Conservation (phyloP, 257 asterid genomes). For the Knoxia roxburghii region DNA sequence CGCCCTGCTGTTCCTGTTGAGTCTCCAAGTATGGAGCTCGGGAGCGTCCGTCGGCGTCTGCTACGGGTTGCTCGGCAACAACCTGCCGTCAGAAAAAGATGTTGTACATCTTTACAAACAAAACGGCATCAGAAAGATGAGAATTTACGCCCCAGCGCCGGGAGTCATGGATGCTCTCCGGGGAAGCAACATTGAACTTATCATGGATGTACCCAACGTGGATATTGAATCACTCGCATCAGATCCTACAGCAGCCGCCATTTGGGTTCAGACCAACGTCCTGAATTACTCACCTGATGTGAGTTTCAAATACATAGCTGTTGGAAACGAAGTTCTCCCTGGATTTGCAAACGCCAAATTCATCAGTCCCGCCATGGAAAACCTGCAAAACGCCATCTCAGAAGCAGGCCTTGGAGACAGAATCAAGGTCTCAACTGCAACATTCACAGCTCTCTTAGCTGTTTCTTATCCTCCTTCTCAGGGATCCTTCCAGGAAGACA, state of each 20-base stretch:
- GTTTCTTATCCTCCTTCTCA: constrained; percentile 29
- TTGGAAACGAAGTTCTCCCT: constrained; percentile 36
- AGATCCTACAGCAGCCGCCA: constrained; percentile 8
- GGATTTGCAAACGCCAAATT: background rate
- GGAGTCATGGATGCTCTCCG: constrained; percentile 22
- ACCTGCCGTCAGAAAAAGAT: constrained; percentile 27
- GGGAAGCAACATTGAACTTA: constrained; percentile 26
- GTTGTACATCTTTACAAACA: constrained; percentile 25
- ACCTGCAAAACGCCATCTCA: constrained; percentile 17
- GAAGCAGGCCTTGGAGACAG: constrained; percentile 9
- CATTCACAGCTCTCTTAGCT: constrained; percentile 12
- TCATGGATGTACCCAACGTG: constrained; percentile 24
- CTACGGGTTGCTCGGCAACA: constrained; percentile 26
- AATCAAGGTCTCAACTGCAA: constrained; percentile 32
- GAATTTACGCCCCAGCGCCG: constrained; percentile 22
- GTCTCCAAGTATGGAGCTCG: background rate
- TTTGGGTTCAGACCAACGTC: constrained; percentile 34
- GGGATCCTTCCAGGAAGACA: constrained; percentile 11
- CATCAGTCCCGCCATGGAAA: constrained; percentile 25
- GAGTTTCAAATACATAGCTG: constrained; percentile 30
- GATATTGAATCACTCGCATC: constrained; percentile 23
- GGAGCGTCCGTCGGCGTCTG: constrained; percentile 28
- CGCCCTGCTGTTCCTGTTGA: background rate
- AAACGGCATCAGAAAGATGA: constrained; percentile 20
- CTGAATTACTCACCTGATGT: constrained; percentile 10